Percentiles rank a stretch among this genome's conserved stretches.
phyloP scores from a whole-genome alignment of 306 rosid genomes.

The Sicyos baderoa region DNA sequence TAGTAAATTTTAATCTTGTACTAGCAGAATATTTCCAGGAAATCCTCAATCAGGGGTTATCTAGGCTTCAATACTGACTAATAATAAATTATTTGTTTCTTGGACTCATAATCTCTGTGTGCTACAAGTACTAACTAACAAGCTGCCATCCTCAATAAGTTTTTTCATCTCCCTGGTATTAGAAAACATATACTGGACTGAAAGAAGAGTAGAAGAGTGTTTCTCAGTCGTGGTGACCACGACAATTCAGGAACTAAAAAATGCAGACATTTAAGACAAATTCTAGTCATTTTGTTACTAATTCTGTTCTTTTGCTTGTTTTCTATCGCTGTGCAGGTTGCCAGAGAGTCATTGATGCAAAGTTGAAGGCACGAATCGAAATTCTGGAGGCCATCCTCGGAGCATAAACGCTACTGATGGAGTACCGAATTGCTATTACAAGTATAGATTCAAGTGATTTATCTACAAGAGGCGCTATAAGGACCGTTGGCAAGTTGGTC shows the following conservation, averaged over 20 bases:
- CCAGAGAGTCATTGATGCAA: constrained; percentile 80
- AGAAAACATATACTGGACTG: neutral
- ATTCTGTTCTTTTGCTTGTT: constrained; percentile 20
- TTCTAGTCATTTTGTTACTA: constrained; percentile 13
- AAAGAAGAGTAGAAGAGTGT: constrained; percentile 1
- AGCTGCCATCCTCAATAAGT: neutral
- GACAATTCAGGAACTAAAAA: neutral
- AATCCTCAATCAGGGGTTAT: neutral
- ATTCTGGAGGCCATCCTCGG: constrained; percentile 4
- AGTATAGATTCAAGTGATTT: constrained; percentile 12
- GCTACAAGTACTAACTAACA: neutral
- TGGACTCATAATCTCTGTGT: neutral
- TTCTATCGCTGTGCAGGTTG: constrained; percentile 42
- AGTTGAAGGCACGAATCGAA: constrained; percentile 13
- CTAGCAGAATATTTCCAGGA: neutral
- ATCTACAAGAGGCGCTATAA: constrained; percentile 3
- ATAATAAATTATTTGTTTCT: neutral
- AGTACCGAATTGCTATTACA: constrained; percentile 5
- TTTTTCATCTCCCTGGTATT: neutral
- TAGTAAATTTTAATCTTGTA: neutral
- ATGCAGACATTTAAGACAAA: constrained; percentile 2
- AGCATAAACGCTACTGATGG: neutral
- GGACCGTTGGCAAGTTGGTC: neutral
- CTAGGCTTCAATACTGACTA: neutral
- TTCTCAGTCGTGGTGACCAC: neutral